phyloP scores from a whole-genome alignment of 2,329 filamentous ascomycete genomes.

The Nemania serpens region DNA sequence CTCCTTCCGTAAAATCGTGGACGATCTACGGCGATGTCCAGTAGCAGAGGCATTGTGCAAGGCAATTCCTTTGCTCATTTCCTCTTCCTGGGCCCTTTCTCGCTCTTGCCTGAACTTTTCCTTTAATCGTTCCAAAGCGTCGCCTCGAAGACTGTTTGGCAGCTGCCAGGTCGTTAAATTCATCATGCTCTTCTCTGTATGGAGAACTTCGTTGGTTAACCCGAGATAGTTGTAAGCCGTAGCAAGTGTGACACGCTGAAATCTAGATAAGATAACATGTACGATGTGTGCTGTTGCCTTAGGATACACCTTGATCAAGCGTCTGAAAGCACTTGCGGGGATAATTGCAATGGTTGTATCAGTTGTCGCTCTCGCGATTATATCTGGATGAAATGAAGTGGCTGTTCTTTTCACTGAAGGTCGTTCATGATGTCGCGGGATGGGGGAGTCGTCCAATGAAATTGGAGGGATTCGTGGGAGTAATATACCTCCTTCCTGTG shows the following conservation, averaged over 20 bases:
- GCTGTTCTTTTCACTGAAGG: conserved; percentile 55
- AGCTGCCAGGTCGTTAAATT: conserved; percentile 90
- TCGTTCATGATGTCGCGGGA: conserved; percentile 40
- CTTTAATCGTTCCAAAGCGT: conserved; percentile 81
- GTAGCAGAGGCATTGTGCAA: conserved; percentile 77
- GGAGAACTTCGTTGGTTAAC: conserved; percentile 85
- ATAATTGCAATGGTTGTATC: conserved; percentile 99
- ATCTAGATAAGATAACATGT: conserved; percentile 91
- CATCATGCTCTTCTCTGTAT: conserved; percentile 92
- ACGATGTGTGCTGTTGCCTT: conserved; percentile 97
- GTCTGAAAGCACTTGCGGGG: conserved; percentile 90
- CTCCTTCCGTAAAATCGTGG: conserved; percentile 77
- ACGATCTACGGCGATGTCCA: conserved; percentile 71
- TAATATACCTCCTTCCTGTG: conserved; percentile 40
- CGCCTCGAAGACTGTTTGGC: conserved; percentile 85
- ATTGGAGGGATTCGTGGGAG: conserved; percentile 74
- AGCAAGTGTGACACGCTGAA: conserved; percentile 91
- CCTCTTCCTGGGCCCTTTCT: conserved; percentile 79
- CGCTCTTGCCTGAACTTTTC: conserved; percentile 89
- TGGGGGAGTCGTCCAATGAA: conserved; percentile 62
- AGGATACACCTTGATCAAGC: conserved; percentile 90
- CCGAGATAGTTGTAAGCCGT: conserved; percentile 96
- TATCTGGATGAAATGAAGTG: conserved; percentile 91
- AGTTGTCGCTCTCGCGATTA: conserved; percentile 92
- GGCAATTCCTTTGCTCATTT: conserved; percentile 90